Conservation (phyloP, 495 filamentous ascomycete genomes). For the Patellaria atrata region DNA sequence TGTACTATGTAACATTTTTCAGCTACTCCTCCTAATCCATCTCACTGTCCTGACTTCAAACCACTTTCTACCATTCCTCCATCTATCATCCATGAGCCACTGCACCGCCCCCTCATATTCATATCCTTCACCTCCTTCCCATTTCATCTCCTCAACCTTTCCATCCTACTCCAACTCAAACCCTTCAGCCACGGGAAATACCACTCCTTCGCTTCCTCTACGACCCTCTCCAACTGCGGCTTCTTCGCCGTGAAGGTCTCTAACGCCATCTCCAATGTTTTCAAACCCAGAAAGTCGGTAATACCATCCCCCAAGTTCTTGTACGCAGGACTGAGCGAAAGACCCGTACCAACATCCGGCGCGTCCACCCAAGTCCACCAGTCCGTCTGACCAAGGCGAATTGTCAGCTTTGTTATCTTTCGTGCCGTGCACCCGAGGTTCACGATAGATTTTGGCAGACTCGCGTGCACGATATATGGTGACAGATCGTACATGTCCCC, state of each 20-base stretch:
- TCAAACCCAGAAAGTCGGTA: constrained; percentile 3
- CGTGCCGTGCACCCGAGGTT: constrained; percentile 3
- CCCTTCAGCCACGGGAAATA: constrained; percentile 7
- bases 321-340: constrained; percentile 9
- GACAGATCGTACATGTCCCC: too few species aligned
- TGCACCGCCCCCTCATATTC: neutral
- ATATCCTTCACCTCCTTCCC: constrained; percentile 1
- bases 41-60: constrained; percentile 7
- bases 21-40: neutral
- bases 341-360: neutral
- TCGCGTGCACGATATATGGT: too few species aligned
- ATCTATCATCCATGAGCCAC: neutral
- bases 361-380: constrained; percentile 11
- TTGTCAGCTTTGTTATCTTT: constrained; percentile 9
- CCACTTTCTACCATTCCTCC: neutral
- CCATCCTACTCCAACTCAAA: constrained; percentile 11
- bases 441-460: neutral
- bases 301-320: constrained; percentile 6
- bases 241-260: constrained; percentile 12
- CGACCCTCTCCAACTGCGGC: constrained; percentile 10
- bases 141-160: constrained; percentile 7
- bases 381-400: constrained; percentile 10
- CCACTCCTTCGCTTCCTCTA: constrained; percentile 16
- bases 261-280: constrained; percentile 8
- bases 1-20: too few species aligned